phyloP scores from a whole-genome alignment of 371 early-diverging fungal species.

The Encephalitozoon intestinalis region DNA sequence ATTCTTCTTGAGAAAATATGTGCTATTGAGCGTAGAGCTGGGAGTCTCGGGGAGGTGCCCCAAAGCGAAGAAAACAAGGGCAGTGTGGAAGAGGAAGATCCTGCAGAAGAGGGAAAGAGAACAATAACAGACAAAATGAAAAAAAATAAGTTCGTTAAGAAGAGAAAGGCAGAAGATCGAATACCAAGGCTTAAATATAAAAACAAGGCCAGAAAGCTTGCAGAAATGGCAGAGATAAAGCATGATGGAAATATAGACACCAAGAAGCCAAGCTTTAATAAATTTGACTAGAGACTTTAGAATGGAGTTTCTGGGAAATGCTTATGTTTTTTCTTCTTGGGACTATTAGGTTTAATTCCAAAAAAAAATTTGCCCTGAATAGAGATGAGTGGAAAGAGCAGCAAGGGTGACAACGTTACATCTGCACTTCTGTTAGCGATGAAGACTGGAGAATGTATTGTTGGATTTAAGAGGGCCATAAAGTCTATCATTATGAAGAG shows the following conservation, averaged over 20 bases:
- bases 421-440: conserved; percentile 60
- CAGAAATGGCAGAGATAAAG: background rate
- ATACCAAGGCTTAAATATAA: background rate
- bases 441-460: conserved; percentile 60
- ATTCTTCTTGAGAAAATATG: conserved; percentile 13
- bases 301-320: background rate
- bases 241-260: conserved; percentile 1
- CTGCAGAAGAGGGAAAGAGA: background rate
- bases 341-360: background rate
- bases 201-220: conserved; percentile 1
- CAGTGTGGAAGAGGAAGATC: background rate
- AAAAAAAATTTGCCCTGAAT: conserved; percentile 5
- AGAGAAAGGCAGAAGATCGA: background rate
- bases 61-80: too few relatives aligned
- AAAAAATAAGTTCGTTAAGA: background rate
- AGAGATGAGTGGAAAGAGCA: conserved; percentile 36
- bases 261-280: background rate
- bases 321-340: background rate
- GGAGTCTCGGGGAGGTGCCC: background rate
- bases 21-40: background rate
- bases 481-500: conserved; percentile 49
- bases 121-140: background rate
- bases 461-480: conserved; percentile 58
- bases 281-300: background rate
- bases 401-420: conserved; percentile 31